These are phyloP conservation scores for Diplosphaera chodatii DNA, from an alignment of 139 green algal species.

Conservation along the genomic window DNA sequence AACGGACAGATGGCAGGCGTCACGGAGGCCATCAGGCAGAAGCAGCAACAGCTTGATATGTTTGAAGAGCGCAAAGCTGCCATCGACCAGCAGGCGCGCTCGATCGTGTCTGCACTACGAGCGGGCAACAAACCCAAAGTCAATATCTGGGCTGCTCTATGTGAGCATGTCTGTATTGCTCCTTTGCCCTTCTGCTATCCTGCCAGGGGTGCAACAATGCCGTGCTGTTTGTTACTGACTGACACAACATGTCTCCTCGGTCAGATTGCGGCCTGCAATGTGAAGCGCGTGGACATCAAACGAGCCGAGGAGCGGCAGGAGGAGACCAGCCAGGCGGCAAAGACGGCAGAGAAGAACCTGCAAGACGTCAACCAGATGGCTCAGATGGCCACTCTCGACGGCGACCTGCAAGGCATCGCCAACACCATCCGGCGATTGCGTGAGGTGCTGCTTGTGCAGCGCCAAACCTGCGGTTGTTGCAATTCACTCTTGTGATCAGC, in stretches of 20 bases:
- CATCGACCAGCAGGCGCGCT: constrained; percentile 23
- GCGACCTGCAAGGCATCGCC: constrained; percentile 1
- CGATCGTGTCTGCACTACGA: neutral
- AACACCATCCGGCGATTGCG: neutral
- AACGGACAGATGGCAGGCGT: neutral
- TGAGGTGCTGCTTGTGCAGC: neutral
- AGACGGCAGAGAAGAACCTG: constrained; percentile 16
- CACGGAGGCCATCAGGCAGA: neutral
- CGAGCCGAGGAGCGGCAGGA: neutral
- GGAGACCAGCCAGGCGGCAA: neutral
- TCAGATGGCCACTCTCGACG: constrained; percentile 5
- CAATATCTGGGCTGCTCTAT: too few species aligned
- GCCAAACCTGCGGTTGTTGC: too few species aligned
- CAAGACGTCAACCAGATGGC: neutral
- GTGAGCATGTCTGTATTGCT: too few species aligned
- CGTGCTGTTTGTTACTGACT: too few species aligned
- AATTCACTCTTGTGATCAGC: too few species aligned
- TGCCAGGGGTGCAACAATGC: too few species aligned
- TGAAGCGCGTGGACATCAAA: neutral
- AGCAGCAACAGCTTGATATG: constrained; percentile 12
- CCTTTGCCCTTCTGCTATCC: too few species aligned
- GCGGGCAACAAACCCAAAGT: too few species aligned
- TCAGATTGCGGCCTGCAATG: neutral
- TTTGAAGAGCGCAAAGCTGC: constrained; percentile 22
- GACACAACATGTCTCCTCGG: too few species aligned